phyloP scores from a whole-genome alignment of 2,329 filamentous ascomycete species.

The Trichoderma atrobrunneum region DNA sequence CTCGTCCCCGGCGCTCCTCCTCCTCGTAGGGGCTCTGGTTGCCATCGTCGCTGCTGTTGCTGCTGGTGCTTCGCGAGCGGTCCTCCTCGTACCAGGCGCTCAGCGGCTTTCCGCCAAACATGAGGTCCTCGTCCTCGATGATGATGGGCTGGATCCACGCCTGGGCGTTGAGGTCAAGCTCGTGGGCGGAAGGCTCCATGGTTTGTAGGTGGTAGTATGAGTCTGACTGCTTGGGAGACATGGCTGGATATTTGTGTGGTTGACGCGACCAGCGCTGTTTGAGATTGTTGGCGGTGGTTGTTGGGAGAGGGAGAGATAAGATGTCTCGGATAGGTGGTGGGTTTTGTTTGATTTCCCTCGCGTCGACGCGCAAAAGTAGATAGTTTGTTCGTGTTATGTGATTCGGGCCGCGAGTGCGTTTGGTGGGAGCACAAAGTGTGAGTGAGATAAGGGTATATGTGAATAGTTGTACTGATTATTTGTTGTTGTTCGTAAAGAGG shows the following conservation, averaged over 20 bases:
- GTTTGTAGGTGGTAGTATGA: slow-evolving; percentile 29
- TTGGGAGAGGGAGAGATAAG: background rate
- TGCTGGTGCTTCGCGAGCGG: slow-evolving; percentile 32
- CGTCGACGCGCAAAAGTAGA: background rate
- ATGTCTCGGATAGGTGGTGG: background rate
- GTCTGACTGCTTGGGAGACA: slow-evolving; percentile 12
- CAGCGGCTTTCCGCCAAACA: slow-evolving; percentile 58
- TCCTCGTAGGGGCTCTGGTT: slow-evolving; percentile 33
- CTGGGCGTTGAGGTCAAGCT: slow-evolving; percentile 35
- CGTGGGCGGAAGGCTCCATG: slow-evolving; percentile 33
- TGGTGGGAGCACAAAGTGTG: background rate
- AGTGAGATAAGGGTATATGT: background rate
- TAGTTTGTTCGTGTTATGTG: background rate
- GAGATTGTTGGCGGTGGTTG: background rate
- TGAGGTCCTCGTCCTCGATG: slow-evolving; percentile 61
- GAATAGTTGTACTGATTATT: background rate
- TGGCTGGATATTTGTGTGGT: background rate
- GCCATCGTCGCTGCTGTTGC: slow-evolving; percentile 36
- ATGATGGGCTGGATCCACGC: slow-evolving; percentile 55
- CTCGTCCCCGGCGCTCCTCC: slow-evolving; percentile 39
- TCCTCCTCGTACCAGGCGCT: slow-evolving; percentile 59
- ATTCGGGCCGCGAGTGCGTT: background rate
- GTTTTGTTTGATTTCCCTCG: background rate
- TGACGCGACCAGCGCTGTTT: slow-evolving; percentile 16
- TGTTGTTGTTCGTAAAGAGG: slow-evolving; percentile 4